Conservation (phyloP, 345 rosid genomes). For the Cardamine chenopodiifolia region DNA sequence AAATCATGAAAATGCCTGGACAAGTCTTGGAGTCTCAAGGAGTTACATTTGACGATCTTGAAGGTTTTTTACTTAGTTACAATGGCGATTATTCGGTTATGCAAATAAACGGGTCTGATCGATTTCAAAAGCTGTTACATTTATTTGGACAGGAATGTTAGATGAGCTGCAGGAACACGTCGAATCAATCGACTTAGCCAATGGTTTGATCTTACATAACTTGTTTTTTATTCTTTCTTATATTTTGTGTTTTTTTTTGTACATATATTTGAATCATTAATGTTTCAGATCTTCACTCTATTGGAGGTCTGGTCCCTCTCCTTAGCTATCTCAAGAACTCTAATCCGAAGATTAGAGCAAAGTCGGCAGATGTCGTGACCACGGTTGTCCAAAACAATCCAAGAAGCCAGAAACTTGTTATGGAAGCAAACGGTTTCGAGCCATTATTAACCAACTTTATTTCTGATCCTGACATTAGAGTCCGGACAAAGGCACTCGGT, state of each 20-base stretch:
- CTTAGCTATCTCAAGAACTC: slow-evolving; percentile 73
- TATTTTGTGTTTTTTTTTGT: not conserved
- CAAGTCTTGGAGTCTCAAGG: slow-evolving; percentile 76
- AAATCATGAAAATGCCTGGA: slow-evolving; percentile 77
- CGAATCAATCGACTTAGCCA: slow-evolving; percentile 40
- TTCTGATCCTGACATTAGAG: slow-evolving; percentile 65
- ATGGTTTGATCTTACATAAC: slow-evolving; percentile 32
- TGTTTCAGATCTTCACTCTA: slow-evolving; percentile 77
- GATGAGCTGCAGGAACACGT: slow-evolving; percentile 44
- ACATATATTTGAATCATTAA: not conserved
- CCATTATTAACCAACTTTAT: slow-evolving; percentile 68
- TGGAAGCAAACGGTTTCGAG: slow-evolving; percentile 94
- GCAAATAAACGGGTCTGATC: not conserved
- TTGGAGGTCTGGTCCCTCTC: slow-evolving; percentile 92
- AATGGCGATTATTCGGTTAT: not conserved
- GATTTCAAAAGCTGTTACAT: not conserved
- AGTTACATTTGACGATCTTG: slow-evolving; percentile 67
- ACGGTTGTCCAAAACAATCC: slow-evolving; percentile 96
- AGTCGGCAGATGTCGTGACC: slow-evolving; percentile 84
- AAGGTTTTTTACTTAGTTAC: slow-evolving; percentile 51
- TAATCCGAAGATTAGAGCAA: slow-evolving; percentile 77
- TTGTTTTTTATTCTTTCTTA: not conserved
- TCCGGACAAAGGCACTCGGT: slow-evolving; percentile 79
- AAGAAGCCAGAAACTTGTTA: slow-evolving; percentile 78
- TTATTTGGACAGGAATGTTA: slow-evolving; percentile 38